phyloP scores from a whole-genome alignment of 768 basidiomycete genomes.

The Pulveroboletus frians region DNA sequence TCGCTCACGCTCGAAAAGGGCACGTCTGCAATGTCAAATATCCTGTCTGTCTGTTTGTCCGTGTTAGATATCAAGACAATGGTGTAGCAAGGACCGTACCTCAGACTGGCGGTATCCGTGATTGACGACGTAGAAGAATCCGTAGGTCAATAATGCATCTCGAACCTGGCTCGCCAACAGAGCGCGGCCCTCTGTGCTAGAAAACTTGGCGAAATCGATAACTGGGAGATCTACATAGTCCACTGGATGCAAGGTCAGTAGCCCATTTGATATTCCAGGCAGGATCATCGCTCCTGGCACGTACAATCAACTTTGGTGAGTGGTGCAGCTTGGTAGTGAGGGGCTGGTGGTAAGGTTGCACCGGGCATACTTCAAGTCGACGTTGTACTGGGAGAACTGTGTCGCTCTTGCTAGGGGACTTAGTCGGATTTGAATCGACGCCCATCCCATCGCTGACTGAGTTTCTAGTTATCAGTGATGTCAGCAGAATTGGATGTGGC shows the following conservation, averaged over 20 bases:
- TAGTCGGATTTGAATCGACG: no score
- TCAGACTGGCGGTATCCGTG: constrained; percentile 37
- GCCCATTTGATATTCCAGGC: background rate
- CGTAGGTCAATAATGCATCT: constrained; percentile 42
- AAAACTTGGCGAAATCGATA: constrained; percentile 44
- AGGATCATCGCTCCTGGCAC: background rate
- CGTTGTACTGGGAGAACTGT: no score
- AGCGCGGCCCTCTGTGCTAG: constrained; percentile 34
- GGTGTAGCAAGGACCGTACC: constrained; percentile 11
- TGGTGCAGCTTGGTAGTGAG: constrained; percentile 35
- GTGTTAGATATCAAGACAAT: constrained; percentile 25
- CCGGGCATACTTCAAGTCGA: constrained; percentile 24
- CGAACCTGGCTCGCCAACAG: constrained; percentile 37
- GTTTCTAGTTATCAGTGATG: no score
- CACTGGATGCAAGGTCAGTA: constrained; percentile 30
- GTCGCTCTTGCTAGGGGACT: no score
- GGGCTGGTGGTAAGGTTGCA: constrained; percentile 27
- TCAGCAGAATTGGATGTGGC: no score
- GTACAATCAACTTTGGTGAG: constrained; percentile 32
- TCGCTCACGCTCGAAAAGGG: constrained; percentile 38
- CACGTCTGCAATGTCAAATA: constrained; percentile 18
- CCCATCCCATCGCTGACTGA: no score
- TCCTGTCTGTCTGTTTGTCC: constrained; percentile 36
- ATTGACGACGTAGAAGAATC: constrained; percentile 40
- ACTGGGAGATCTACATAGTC: constrained; percentile 48